phyloP scores from a whole-genome alignment of 192 early-diverging fungal genomes.

The Gryganskiella cystojenkinii region DNA sequence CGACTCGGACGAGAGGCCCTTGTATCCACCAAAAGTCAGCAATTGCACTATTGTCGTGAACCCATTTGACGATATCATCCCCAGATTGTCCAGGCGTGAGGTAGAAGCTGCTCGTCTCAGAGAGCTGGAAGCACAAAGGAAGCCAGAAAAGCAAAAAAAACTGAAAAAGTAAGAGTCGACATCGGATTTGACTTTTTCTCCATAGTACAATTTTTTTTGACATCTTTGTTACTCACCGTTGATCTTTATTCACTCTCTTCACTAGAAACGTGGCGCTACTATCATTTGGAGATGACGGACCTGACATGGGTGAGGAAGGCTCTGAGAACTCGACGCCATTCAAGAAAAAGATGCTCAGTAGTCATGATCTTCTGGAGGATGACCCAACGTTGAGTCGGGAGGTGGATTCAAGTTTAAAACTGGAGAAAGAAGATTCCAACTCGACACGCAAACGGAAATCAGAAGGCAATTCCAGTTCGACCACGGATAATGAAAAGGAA shows the following conservation, averaged over 20 bases:
- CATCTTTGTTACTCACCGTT: background rate
- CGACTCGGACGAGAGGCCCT: constrained; percentile 83
- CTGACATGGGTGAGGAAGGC: constrained; percentile 56
- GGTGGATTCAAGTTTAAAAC: constrained; percentile 7
- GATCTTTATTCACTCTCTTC: constrained; percentile 5
- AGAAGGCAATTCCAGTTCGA: too few species aligned
- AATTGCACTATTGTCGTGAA: constrained; percentile 78
- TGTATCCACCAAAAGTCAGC: constrained; percentile 77
- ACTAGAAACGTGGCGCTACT: constrained; percentile 78
- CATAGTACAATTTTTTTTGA: background rate
- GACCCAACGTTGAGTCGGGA: constrained; percentile 53
- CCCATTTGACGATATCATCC: constrained; percentile 93
- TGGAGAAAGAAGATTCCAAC: too few species aligned
- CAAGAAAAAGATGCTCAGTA: constrained; percentile 66
- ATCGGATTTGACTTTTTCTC: background rate
- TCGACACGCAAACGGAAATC: too few species aligned
- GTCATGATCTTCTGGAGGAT: constrained; percentile 77
- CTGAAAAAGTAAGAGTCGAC: constrained; percentile 66
- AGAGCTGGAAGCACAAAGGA: constrained; percentile 52
- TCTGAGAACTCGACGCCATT: constrained; percentile 59
- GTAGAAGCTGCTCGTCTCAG: constrained; percentile 22
- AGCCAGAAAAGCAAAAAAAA: constrained; percentile 61
- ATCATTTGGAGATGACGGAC: constrained; percentile 91
- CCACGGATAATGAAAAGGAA: background rate
- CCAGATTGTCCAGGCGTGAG: constrained; percentile 65